These are phyloP conservation scores for Magnaporthiopsis incrustans DNA, from an alignment of 2,329 filamentous ascomycete species.

Conservation along the genomic window DNA sequence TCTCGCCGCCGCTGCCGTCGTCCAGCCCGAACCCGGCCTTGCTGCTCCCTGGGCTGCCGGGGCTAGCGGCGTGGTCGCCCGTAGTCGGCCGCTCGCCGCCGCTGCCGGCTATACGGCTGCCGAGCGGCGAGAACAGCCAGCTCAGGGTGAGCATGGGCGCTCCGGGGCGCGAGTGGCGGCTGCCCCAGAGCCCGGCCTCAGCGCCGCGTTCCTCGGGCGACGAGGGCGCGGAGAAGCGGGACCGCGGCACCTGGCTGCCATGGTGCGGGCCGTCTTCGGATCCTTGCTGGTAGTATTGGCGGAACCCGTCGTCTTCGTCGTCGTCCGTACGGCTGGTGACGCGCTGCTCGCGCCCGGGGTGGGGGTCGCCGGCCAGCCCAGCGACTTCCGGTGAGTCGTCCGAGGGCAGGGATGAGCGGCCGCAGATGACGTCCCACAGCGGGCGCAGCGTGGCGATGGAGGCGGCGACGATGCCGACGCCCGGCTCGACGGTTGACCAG, in stretches of 20 bases:
- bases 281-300: not conserved
- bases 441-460: conserved; percentile 31
- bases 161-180: no score
- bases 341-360: not conserved
- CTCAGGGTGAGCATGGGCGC: not conserved
- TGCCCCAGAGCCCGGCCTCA: not conserved
- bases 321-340: not conserved
- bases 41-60: no score
- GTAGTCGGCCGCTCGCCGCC: not conserved
- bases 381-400: not conserved
- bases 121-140: not conserved
- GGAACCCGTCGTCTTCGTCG: not conserved
- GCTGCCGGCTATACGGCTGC: not conserved
- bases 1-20: no score
- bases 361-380: not conserved
- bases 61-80: no score
- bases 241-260: not conserved
- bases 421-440: conserved; percentile 15
- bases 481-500: conserved; percentile 37
- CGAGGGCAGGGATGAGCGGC: not conserved
- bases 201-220: no score
- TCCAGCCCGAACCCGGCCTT: not conserved
- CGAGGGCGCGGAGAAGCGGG: not conserved
- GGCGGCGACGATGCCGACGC: conserved; percentile 32
- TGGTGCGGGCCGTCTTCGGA: not conserved